Base-by-base conservation (phyloP, 2,329 filamentous ascomycete species). In the Pleurostoma richardsiae region DNA sequence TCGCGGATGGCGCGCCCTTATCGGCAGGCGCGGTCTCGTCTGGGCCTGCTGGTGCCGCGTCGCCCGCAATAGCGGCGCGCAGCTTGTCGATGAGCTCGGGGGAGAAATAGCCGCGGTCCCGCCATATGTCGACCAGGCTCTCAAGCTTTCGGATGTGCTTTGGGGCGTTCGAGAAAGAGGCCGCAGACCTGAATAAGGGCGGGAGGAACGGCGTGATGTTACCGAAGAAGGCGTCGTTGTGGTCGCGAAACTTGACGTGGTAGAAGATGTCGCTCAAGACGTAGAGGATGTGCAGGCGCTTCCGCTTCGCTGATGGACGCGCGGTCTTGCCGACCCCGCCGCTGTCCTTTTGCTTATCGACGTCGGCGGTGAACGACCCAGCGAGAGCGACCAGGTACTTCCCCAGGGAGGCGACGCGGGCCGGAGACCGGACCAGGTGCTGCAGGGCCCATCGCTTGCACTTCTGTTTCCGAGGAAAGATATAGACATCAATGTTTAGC, bases 381-480 rank as follows among this genome's bases (percentile, higher is more conserved):
- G 86, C 78, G 49, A 92, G 69, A 42, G 85, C 81, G 51, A 78
- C 76, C 52, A 95, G 70, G 66, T 89, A 95, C 67, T 89, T 91
- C 56, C 81, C 86, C 54, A 95, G 70, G 39, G 84, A 79, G 49
- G 73, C 70, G 54, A 82, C 77, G 57, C 90, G 83, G 55, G 77
- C 72, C 47, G 78, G 65, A 49, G 89, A 94, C 48, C 77, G 76
- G 57, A 80, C 74, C 61, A 92, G 73, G 70, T 90, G 80, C 57
- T 78, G 77, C 61, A 90, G 69, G 59, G 92, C 85, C 89, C 89
- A 95, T 69, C 80, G 76, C 79, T 91, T 95, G 79, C 88, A 91
- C 75, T 82, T 87, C 90, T 95, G 80, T 70, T 49, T 56, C 55
- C 65, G 49, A 53, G 51, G 50, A 55, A 44, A 51, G 49, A 49